Conservation (phyloP, 176 grass and related monocot species). For the maize (Zea mays) region Zm-B73-REFERENCE-NAM-5.0 NC_050097.1:200662001-200662500, state of each 20-base stretch:
- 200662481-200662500: conserved; percentile 17
- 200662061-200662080: too few species aligned
- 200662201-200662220: conserved; percentile 38
- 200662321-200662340: background rate
- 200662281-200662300: conserved; percentile 2
- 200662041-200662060: background rate
- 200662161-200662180: background rate
- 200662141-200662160: conserved; percentile 10
- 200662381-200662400: background rate
- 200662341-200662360: too few species aligned
- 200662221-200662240: background rate
- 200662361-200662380: conserved; percentile 5
- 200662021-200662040: background rate
- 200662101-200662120: background rate
- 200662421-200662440: conserved; percentile 8
- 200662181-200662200: conserved; percentile 12
- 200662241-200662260: background rate
- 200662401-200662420: too few species aligned
- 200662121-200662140: background rate
- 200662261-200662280: conserved; percentile 3
- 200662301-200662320: conserved; percentile 11
- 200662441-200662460: conserved; percentile 33
- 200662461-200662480: background rate
- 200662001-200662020: too few species aligned
- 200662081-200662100: too few species aligned